Evolutionary conservation across 345 rosid species (phyloP).

Genomic region (Hibiscus syriacus): DNA sequence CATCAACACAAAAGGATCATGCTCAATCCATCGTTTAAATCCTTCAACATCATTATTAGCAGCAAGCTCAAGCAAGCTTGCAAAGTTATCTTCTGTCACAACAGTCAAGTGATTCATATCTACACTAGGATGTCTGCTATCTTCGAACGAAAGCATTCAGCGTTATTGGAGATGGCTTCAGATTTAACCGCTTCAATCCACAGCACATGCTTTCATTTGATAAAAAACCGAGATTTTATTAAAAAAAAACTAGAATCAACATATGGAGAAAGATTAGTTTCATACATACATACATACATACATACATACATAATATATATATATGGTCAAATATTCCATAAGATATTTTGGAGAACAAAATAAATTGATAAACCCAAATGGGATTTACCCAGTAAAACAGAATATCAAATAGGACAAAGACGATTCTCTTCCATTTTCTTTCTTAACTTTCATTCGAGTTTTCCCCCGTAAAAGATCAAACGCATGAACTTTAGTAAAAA

Average conservation of each 20-base stretch:
- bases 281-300: neutral
- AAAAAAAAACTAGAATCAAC: constrained; percentile 13
- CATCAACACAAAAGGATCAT: constrained; percentile 56
- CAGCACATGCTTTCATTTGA: constrained; percentile 52
- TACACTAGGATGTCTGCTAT: constrained; percentile 21
- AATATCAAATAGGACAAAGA: neutral
- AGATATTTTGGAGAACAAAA: no score
- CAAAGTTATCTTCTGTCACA: constrained; percentile 73
- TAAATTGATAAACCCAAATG: neutral
- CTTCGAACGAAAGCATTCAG: constrained; percentile 21
- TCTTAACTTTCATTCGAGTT: no score
- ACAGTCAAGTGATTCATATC: constrained; percentile 75
- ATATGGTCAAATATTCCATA: neutral
- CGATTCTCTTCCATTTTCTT: no score
- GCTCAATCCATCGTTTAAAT: constrained; percentile 45
- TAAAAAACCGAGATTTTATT: constrained; percentile 21
- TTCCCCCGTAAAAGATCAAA: no score
- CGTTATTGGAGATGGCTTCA: constrained; percentile 15
- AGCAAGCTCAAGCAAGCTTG: constrained; percentile 89
- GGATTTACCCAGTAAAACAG: neutral
- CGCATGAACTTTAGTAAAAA: neutral
- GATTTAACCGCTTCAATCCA: constrained; percentile 40
- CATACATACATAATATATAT: neutral
- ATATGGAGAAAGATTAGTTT: constrained; percentile 2
- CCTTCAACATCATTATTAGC: constrained; percentile 76